A percentile compares a stretch with the other conserved stretches of the same genome.
Evolutionary conservation across 2,329 filamentous ascomycete species (phyloP).

Genomic region (Trichophyton mentagrophytes): DNA sequence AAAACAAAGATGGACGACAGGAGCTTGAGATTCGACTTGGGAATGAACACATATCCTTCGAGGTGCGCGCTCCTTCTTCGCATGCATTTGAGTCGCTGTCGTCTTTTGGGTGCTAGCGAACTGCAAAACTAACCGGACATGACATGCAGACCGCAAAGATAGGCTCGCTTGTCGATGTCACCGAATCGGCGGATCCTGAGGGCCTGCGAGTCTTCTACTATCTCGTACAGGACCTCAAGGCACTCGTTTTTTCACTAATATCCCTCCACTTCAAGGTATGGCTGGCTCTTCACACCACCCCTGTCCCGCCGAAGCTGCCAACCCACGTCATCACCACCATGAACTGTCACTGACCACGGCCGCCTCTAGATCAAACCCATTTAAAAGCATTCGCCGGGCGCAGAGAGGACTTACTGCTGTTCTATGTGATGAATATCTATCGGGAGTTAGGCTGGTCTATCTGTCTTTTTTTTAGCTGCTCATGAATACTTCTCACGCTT

Average conservation of each 20-base stretch:
- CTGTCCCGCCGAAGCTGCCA: background rate
- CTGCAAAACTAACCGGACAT: background rate
- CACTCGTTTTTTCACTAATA: slow-evolving; percentile 90
- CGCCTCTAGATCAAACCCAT: slow-evolving; percentile 38
- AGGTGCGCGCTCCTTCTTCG: slow-evolving; percentile 45
- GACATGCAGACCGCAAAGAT: slow-evolving; percentile 78
- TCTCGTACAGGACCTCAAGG: slow-evolving; percentile 92
- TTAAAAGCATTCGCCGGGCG: slow-evolving; percentile 21
- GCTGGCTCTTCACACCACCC: slow-evolving; percentile 1
- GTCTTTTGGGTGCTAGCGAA: too few species aligned
- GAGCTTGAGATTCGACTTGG: slow-evolving; percentile 90
- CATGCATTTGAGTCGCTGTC: too few species aligned
- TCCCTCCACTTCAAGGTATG: slow-evolving; percentile 86
- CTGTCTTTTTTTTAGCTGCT: background rate
- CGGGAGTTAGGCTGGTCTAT: background rate
- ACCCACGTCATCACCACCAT: background rate
- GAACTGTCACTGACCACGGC: background rate
- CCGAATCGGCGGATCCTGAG: slow-evolving; percentile 89
- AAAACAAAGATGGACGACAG: slow-evolving; percentile 97
- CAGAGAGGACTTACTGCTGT: background rate
- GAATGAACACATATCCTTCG: slow-evolving; percentile 93
- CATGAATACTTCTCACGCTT: background rate
- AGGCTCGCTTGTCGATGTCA: slow-evolving; percentile 89
- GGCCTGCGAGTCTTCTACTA: slow-evolving; percentile 97
- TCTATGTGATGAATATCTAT: background rate